Conservation (phyloP, 768 basidiomycete genomes). For the Lactarius psammicola region DNA sequence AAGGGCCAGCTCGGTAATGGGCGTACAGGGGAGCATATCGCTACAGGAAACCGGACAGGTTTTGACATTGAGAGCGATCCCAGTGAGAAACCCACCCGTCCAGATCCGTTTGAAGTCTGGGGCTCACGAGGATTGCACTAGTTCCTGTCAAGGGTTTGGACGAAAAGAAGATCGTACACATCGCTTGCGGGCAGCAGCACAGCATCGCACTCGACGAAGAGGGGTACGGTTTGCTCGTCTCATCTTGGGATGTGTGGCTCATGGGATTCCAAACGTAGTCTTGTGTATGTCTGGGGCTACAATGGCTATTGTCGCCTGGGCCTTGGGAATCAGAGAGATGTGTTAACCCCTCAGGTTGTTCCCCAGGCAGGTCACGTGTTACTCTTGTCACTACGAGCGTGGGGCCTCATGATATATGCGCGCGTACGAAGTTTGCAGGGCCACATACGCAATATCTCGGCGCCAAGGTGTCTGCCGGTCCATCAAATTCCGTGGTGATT, state of each 20-base stretch:
- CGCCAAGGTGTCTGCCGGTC: slow-evolving; percentile 68
- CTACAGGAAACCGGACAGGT: slow-evolving; percentile 78
- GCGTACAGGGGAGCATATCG: slow-evolving; percentile 87
- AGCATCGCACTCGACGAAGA: slow-evolving; percentile 74
- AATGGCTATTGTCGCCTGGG: slow-evolving; percentile 92
- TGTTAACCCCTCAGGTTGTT: slow-evolving; percentile 75
- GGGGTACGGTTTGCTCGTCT: slow-evolving; percentile 47
- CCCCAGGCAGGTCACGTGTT: slow-evolving; percentile 55
- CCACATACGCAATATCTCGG: slow-evolving; percentile 63
- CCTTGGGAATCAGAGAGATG: slow-evolving; percentile 80
- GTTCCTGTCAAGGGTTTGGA: slow-evolving; percentile 75
- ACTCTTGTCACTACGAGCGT: not conserved
- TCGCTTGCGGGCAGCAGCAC: slow-evolving; percentile 87
- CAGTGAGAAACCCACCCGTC: slow-evolving; percentile 40
- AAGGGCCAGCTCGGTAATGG: slow-evolving; percentile 94
- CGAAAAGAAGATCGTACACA: slow-evolving; percentile 74
- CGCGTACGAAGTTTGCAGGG: slow-evolving; percentile 64
- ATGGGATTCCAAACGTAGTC: slow-evolving; percentile 40
- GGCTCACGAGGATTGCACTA: slow-evolving; percentile 34
- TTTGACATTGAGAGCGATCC: slow-evolving; percentile 77
- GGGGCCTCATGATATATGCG: not conserved
- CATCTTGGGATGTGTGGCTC: not conserved
- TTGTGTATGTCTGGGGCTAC: slow-evolving; percentile 85
- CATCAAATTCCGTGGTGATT: slow-evolving; percentile 77
- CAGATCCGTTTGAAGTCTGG: slow-evolving; percentile 11